Evolutionary conservation across 805 yeast species (phyloP), one percentile per base, ranked within the genome.

Genomic region (Cyberlindnera japonica): DNA sequence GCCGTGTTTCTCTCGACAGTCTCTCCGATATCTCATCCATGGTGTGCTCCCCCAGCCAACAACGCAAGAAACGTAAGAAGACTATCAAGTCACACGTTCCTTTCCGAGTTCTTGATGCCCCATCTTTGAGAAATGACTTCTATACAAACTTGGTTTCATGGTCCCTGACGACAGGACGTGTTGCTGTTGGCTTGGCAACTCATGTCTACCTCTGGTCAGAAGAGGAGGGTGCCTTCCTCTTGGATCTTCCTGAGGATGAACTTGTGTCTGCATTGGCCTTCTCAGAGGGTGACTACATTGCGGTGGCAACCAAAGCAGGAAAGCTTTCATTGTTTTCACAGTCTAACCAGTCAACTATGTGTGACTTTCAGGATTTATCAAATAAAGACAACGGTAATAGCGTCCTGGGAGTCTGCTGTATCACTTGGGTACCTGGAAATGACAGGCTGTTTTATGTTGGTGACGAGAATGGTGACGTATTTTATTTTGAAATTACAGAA

Each of bases 121-220:
- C 89, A 0, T 77, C 78, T 3, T 59, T 87, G 38, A 64, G 82
- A 45, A 81, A 85, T 58, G 95, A 88, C 57, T 87, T 80, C 54
- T 88, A 87, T 59, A 72, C 86, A 1, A 84, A 84, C 54, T 64
- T 84, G 40, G 72, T 87, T 0, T 74, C 87, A 5, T 87, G 95
- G 95, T 77, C 89, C 0, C 56, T 55, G 7, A 50, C 50, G 13
- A 61, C 76, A 1, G 69, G 68, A 30, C 65, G 64, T 18, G 63
- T 86, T 0, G 81, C 81, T 0, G 87, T 87, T 2, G 96, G 90
- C 0, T 63, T 86, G 23, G 81, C 77, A 0, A 53, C 66, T 4
- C 61, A 71, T 5, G 81, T 75, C 0, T 83, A 75, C 55, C 54
- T 79, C 22, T 87, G 95, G 93, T 69, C 74, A 11, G 76, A 72